Conservation (phyloP, 2,329 filamentous ascomycete species). For the Onygena corvina region DNA sequence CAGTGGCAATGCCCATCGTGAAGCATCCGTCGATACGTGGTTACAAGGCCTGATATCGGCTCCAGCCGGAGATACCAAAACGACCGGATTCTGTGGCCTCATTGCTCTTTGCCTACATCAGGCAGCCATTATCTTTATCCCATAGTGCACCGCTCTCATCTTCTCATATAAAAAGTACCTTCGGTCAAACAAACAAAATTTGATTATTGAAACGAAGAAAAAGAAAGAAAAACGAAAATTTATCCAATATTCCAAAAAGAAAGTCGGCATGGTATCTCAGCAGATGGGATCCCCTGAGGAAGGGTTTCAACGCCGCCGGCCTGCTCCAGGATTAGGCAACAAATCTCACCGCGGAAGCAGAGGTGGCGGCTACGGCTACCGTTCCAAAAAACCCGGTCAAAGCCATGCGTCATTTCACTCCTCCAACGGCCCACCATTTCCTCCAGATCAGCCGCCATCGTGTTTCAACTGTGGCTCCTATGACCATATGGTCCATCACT, state of each 20-base stretch:
- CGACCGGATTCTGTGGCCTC: not conserved
- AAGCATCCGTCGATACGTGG: not conserved
- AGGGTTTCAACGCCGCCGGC: slow-evolving; percentile 7
- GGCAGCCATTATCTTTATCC: too few species aligned
- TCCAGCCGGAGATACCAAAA: not conserved
- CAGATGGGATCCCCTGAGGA: not conserved
- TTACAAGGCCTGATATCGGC: not conserved
- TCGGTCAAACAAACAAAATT: too few species aligned
- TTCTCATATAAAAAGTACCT: too few species aligned
- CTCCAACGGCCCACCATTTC: slow-evolving; percentile 8
- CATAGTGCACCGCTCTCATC: too few species aligned
- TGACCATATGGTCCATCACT: slow-evolving; percentile 26
- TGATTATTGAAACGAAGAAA: too few species aligned
- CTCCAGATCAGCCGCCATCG: slow-evolving; percentile 14
- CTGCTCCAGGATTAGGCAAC: slow-evolving; percentile 8
- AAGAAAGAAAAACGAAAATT: too few species aligned
- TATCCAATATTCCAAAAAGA: too few species aligned
- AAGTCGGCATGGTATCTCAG: slow-evolving; percentile 2
- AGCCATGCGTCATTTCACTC: slow-evolving; percentile 9
- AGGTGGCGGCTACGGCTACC: slow-evolving; percentile 9
- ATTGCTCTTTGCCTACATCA: not conserved
- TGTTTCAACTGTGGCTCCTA: slow-evolving; percentile 27
- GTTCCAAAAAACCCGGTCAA: slow-evolving; percentile 16
- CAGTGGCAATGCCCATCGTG: slow-evolving; percentile 1
- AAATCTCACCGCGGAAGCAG: slow-evolving; percentile 14